Base-by-base conservation (phyloP, 257 asterid species). In the Rehmannia glutinosa region DNA sequence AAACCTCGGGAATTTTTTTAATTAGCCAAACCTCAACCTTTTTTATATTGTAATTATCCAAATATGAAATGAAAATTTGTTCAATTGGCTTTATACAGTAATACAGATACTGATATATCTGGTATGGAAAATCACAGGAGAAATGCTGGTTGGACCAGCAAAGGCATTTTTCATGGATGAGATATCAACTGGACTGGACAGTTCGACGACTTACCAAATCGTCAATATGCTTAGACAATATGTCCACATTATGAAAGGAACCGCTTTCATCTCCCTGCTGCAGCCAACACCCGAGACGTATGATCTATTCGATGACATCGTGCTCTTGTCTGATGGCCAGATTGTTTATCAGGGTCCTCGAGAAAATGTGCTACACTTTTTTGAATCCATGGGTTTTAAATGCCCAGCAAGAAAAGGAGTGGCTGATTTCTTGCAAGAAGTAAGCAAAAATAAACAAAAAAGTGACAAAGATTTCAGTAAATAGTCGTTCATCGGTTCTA, bases 101-200 rank as follows among this genome's bases (percentile, higher is more conserved):
- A 12, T 28, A 63, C 4, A 17, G 58, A 27, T 11, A 39, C 49
- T 68, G 43, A 55, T 27, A 25, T 16, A 32, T 54, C 12, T 49
- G 58, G 51, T 45, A n/a, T 19, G 5, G 21, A 28, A 46, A 62
- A 30, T 63, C 67, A 50, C 81, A 65, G 87, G 84, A 4, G 92
- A 83, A 56, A 83, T 86, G 92, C 72, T 86, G 8, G 92, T 86
- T 42, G 92, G 93, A 42, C 93, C 93, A 7, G 74, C 87, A 10
- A 76, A 80, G 63, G 92, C 92, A 11, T 80, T 86, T 52, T 86
- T 86, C 83, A 86, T 86, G 92, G 92, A 86, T 43, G 92, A 86
- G 65, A 86, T 86, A 58, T 86, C 92, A 0, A 86, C 89, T 4
- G 92, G 92, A 35, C 68, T 86, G 60, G 92, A 86, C 63, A 86